A percentile compares a stretch with the other conserved stretches of the same genome.
Conservation (phyloP, 1,139 yeast genomes). For the Hemisphaericaspora xylofermentans region DNA sequence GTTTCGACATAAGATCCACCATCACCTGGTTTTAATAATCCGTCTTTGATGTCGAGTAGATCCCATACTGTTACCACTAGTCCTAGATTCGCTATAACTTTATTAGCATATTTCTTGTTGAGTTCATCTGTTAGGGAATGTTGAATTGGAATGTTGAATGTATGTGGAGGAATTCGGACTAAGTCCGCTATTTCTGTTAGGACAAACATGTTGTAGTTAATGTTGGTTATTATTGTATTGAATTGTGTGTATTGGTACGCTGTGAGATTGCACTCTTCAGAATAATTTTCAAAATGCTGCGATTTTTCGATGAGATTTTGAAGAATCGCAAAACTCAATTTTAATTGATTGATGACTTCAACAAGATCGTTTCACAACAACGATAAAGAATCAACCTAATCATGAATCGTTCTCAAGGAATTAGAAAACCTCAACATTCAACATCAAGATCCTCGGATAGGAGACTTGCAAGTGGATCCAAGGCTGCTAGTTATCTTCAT, state of each 20-base stretch:
- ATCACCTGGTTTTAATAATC: constrained; percentile 91
- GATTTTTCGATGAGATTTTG: constrained; percentile 1
- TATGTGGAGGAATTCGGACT: constrained; percentile 83
- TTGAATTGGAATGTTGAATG: constrained; percentile 69
- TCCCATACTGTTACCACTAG: constrained; percentile 86
- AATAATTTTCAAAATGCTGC: neutral
- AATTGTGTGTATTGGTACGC: neutral
- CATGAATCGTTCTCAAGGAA: constrained; percentile 11
- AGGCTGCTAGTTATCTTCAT: constrained; percentile 44
- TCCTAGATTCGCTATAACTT: constrained; percentile 79
- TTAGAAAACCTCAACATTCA: constrained; percentile 13
- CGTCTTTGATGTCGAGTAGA: constrained; percentile 75
- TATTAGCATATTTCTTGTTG: constrained; percentile 81
- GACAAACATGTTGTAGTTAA: constrained; percentile 73
- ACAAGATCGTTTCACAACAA: neutral
- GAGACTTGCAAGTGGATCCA: constrained; percentile 47
- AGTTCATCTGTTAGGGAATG: constrained; percentile 78
- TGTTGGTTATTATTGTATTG: constrained; percentile 2
- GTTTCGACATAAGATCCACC: constrained; percentile 85
- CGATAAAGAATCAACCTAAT: neutral
- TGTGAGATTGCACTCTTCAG: neutral
- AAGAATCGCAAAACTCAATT: neutral
- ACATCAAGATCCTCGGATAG: constrained; percentile 45
- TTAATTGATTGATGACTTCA: too few species aligned
- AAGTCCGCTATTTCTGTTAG: constrained; percentile 78